Base-by-base conservation (phyloP, 2,329 filamentous ascomycete genomes). In the Cladosporium oxysporum region DNA sequence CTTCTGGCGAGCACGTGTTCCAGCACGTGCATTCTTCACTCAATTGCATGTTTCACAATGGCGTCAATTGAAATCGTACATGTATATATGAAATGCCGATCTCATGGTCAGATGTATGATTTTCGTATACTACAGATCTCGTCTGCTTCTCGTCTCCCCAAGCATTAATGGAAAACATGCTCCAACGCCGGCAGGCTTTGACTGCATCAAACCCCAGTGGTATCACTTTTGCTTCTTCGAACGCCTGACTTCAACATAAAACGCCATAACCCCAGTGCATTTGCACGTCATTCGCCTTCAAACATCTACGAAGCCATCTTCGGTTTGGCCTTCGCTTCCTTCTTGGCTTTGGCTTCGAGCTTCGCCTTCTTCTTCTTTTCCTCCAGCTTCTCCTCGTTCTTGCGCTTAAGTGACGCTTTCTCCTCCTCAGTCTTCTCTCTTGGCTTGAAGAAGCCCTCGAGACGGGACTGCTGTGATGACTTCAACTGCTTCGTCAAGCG, bases 371-470 rank as follows among this genome's bases (percentile, higher is more conserved):
- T 98, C 83, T 94, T 97, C 80, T 92, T 93, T 72, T 93, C 91
- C 73, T 93, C 93, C 35, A 92, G 84, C 83, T 96, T 96, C 81
- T 93, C 91, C 62, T 98, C 94, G 44, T 95, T 85, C 83, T 98
- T 99, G 71, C 95, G 87, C 86, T 99, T 99, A 75, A 96, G 82
- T 50, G 80, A 88, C 63, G 90, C 90, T 80, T 94, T 91, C 81
- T 99, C 89, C 69, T 89, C 90, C 0, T 93, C 91, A 0, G 93
- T 92, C 83, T 94, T 96, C 68, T 92, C 91, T 18, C 96, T 81
- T 1, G 92, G 89, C 82, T 97, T 97, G 85, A 99, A 99, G 83
- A 99, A 99, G 0, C 95, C 95, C 76, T 98, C 94, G 1, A 99
- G 83, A 26, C 95, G 87, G 31, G 91, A 90, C 81, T 99, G 95